Evolutionary conservation across 2,329 filamentous ascomycete genomes (phyloP).

Genomic region (Pleomassaria siparia): DNA sequence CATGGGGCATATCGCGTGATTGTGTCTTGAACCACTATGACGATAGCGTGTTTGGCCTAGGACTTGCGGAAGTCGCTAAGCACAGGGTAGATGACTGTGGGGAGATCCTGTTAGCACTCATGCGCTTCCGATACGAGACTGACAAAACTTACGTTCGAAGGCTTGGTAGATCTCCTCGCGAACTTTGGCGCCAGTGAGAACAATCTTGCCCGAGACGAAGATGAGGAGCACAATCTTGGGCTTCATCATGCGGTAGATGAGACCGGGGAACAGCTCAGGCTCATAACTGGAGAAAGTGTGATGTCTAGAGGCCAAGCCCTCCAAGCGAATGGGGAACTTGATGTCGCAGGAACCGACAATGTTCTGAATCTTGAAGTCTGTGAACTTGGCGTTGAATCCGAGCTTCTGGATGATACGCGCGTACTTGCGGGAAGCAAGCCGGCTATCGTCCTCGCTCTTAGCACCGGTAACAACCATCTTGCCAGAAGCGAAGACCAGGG

Average conservation of each 20-base stretch:
- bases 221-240: conserved; percentile 98
- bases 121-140: conserved; percentile 75
- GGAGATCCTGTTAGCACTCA: background rate
- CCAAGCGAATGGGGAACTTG: conserved; percentile 97
- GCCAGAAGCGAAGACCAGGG: conserved; percentile 94
- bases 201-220: conserved; percentile 98
- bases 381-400: conserved; percentile 99
- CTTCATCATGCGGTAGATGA: conserved; percentile 99
- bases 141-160: conserved; percentile 69
- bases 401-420: conserved; percentile 99
- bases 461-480: conserved; percentile 99
- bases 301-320: conserved; percentile 93
- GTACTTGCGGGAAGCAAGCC: conserved; percentile 95
- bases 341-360: conserved; percentile 99
- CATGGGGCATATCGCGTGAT: background rate
- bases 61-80: conserved; percentile 63
- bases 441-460: conserved; percentile 96
- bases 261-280: conserved; percentile 95
- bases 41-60: conserved; percentile 35
- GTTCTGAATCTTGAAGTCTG: conserved; percentile 97
- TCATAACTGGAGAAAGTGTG: conserved; percentile 97
- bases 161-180: conserved; percentile 79
- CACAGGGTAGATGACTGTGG: conserved; percentile 25
- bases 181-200: conserved; percentile 95
- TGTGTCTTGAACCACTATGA: background rate